Conservation (phyloP, 1,284 basidiomycete genomes). For the Irpex sp. region DNA sequence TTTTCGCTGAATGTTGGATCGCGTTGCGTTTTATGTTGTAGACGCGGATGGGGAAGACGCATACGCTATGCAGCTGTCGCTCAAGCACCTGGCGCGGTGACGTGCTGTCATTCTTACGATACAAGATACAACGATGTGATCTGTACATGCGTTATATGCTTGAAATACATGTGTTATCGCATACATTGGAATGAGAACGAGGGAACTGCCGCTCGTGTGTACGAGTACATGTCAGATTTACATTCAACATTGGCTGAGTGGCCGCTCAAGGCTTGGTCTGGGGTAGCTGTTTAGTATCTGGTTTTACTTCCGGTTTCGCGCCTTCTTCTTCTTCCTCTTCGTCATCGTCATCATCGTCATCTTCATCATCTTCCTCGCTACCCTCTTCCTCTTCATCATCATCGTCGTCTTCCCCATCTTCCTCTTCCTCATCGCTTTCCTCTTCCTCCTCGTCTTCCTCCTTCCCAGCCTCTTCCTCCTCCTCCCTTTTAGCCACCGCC, state of each 20-base stretch:
- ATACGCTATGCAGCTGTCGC: constrained; percentile 78
- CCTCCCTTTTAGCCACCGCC: not conserved
- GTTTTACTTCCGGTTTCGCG: not conserved
- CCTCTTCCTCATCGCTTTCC: not conserved
- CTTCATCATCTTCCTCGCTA: constrained; percentile 2
- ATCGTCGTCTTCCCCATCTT: not conserved
- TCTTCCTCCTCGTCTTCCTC: constrained; percentile 8
- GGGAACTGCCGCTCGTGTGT: too few species aligned
- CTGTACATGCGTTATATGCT: too few species aligned
- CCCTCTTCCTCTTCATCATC: constrained; percentile 3
- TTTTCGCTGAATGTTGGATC: too few species aligned
- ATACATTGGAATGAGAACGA: too few species aligned
- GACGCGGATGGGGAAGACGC: constrained; percentile 94
- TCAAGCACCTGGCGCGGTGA: constrained; percentile 36
- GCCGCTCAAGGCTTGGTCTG: not conserved
- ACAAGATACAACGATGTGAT: not conserved
- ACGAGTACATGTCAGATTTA: too few species aligned
- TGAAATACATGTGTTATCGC: too few species aligned
- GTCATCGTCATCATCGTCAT: constrained; percentile 1
- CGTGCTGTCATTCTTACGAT: not conserved
- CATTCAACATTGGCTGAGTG: too few species aligned
- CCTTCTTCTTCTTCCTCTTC: not conserved
- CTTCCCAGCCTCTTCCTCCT: not conserved
- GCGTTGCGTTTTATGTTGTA: constrained; percentile 26
- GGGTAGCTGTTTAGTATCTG: not conserved